Evolutionary conservation across 371 early-diverging fungal genomes (phyloP).

Genomic region (Capillidium rhysosporum): DNA sequence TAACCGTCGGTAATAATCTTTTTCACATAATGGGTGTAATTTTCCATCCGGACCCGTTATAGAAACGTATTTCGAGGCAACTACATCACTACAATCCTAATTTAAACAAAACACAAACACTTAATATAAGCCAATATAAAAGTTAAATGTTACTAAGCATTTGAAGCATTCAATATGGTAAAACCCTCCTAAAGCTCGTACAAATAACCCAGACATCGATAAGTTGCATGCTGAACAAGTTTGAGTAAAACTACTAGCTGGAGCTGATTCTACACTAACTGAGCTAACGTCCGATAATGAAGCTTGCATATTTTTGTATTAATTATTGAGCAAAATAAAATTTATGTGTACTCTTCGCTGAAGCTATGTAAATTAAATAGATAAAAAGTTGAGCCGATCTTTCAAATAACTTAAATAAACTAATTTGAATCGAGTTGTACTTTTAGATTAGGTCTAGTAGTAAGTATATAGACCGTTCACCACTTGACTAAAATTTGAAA

Average conservation of each 20-base stretch:
- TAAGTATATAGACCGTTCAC: no score
- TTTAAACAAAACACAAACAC: not conserved
- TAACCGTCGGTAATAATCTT: constrained; percentile 70
- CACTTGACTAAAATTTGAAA: no score
- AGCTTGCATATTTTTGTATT: constrained; percentile 1
- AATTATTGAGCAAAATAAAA: no score
- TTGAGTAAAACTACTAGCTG: not conserved
- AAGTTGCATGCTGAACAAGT: constrained; percentile 24
- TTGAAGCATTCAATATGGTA: constrained; percentile 87
- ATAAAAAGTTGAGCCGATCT: no score
- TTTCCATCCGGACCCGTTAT: constrained; percentile 31
- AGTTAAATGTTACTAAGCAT: constrained; percentile 45
- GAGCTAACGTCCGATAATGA: constrained; percentile 3
- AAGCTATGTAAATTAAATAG: no score
- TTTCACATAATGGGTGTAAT: constrained; percentile 56
- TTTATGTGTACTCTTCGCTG: no score
- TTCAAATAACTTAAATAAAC: no score
- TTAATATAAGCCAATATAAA: constrained; percentile 2
- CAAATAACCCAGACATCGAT: constrained; percentile 56
- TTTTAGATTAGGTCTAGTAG: no score
- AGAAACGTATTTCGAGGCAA: constrained; percentile 79
- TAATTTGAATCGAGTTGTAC: no score
- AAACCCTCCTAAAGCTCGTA: constrained; percentile 66
- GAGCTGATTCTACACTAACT: constrained; percentile 3
- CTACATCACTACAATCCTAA: constrained; percentile 70